These are phyloP conservation scores for Plasmodium gaboni DNA, from an alignment of 169 alveolate genomes.

Conservation along the genomic window DNA sequence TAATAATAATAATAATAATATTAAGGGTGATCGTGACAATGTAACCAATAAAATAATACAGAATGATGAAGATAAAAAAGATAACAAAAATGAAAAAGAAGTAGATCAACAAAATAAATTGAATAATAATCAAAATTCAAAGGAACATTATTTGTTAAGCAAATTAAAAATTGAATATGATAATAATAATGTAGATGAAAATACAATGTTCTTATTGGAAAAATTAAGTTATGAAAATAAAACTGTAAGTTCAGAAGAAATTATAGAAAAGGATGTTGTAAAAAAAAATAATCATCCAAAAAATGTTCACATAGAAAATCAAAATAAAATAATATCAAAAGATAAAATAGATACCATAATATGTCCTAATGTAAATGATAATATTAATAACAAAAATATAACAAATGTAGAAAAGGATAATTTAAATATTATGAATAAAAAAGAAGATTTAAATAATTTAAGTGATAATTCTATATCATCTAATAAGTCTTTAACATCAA, in stretches of 20 bases:
- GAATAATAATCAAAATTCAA: not conserved
- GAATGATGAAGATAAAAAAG: not conserved
- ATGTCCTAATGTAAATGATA: not conserved
- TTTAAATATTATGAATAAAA: not conserved
- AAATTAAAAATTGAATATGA: slow-evolving; percentile 49
- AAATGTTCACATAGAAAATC: not conserved
- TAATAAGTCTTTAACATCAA: slow-evolving; percentile 6
- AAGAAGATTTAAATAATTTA: not conserved
- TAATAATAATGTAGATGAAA: slow-evolving; percentile 48
- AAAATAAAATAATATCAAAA: not conserved
- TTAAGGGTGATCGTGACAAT: not conserved
- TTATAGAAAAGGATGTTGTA: slow-evolving; percentile 32
- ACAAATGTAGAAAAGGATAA: not conserved
- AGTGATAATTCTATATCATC: slow-evolving; percentile 23
- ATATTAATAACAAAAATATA: slow-evolving; percentile 8
- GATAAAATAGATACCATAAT: not conserved
- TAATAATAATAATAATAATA: not conserved
- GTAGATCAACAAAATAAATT: not conserved
- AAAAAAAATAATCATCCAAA: not conserved
- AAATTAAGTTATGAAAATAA: slow-evolving; percentile 61
- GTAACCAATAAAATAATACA: not conserved
- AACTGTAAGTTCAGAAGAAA: slow-evolving; percentile 18
- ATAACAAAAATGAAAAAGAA: not conserved
- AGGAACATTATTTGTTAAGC: slow-evolving; percentile 12
- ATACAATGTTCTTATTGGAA: slow-evolving; percentile 55